Evolutionary conservation across 257 asterid genomes (phyloP).

Genomic region (Solanum corneliomulleri): DNA sequence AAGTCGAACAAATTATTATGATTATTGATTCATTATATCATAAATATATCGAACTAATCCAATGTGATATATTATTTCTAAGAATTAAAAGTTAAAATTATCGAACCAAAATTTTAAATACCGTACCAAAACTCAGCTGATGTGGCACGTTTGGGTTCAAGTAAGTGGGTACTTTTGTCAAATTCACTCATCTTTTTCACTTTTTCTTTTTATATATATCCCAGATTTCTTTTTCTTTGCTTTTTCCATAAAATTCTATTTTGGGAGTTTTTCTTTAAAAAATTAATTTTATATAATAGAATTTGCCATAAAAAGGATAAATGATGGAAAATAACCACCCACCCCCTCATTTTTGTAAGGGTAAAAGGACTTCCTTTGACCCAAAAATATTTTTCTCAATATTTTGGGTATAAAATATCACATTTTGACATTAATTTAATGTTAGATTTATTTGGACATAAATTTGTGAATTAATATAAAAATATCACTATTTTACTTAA

Average conservation of each 20-base stretch:
- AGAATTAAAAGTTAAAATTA: not conserved
- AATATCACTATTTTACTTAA: not conserved
- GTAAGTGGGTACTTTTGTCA: not conserved
- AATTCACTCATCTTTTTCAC: not conserved
- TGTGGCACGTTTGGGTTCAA: not conserved
- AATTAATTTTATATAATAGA: too few relatives aligned
- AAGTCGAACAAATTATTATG: not conserved
- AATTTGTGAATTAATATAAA: not conserved
- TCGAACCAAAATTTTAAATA: not conserved
- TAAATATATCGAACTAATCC: too few relatives aligned
- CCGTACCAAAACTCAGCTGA: too few relatives aligned
- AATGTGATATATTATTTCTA: not conserved
- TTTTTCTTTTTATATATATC: not conserved
- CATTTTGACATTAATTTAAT: not conserved
- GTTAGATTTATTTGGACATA: not conserved
- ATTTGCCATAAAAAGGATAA: not conserved
- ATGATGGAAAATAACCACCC: not conserved
- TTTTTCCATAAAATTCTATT: not conserved
- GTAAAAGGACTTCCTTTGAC: not conserved
- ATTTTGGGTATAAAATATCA: not conserved
- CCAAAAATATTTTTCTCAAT: not conserved
- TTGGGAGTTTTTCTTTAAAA: not conserved
- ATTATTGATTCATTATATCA: not conserved
- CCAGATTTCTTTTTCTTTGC: not conserved
- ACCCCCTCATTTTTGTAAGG: not conserved